Percentiles rank a stretch among this genome's conserved stretches.
phyloP scores from a whole-genome alignment of 1,284 basidiomycete genomes.

The Grifola frondosa region DNA sequence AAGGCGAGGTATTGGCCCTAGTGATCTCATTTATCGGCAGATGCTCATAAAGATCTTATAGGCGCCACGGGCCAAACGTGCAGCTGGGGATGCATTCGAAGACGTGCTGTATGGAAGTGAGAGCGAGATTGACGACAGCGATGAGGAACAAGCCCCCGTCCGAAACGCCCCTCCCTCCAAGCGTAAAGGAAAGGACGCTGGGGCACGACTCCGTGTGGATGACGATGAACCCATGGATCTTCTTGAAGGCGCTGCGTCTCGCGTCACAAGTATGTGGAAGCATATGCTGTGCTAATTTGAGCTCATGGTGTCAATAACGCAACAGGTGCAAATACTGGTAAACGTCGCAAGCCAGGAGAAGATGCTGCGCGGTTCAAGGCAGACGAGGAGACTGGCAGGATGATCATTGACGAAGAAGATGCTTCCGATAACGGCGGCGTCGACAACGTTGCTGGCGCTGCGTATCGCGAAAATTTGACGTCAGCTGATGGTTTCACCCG shows the following conservation, averaged over 20 bases:
- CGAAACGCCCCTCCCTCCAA: slow-evolving; percentile 33
- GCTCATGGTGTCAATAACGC: not conserved
- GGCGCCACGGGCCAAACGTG: slow-evolving; percentile 44
- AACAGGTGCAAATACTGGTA: slow-evolving; percentile 51
- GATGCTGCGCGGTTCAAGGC: slow-evolving; percentile 87
- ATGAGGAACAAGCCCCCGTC: slow-evolving; percentile 54
- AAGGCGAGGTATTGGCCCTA: slow-evolving; percentile 42
- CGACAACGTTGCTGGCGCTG: slow-evolving; percentile 71
- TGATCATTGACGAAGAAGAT: slow-evolving; percentile 77
- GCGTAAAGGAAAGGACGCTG: slow-evolving; percentile 38
- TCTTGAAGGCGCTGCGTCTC: slow-evolving; percentile 78
- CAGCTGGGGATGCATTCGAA: slow-evolving; percentile 87
- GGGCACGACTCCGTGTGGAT: slow-evolving; percentile 79
- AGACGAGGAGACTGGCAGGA: slow-evolving; percentile 84
- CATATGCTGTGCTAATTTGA: not conserved
- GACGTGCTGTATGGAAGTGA: slow-evolving; percentile 95
- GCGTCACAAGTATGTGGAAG: slow-evolving; percentile 66
- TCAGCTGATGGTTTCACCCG: slow-evolving; percentile 89
- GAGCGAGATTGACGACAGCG: slow-evolving; percentile 77
- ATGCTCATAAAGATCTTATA: slow-evolving; percentile 22
- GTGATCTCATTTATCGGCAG: not conserved
- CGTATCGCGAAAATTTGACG: slow-evolving; percentile 81
- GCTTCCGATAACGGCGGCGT: slow-evolving; percentile 40
- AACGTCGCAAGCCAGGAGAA: slow-evolving; percentile 78
- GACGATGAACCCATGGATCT: slow-evolving; percentile 97